phyloP scores from a whole-genome alignment of 352 stramenopile genomes.

The Thalassiosira mediterranea region DNA sequence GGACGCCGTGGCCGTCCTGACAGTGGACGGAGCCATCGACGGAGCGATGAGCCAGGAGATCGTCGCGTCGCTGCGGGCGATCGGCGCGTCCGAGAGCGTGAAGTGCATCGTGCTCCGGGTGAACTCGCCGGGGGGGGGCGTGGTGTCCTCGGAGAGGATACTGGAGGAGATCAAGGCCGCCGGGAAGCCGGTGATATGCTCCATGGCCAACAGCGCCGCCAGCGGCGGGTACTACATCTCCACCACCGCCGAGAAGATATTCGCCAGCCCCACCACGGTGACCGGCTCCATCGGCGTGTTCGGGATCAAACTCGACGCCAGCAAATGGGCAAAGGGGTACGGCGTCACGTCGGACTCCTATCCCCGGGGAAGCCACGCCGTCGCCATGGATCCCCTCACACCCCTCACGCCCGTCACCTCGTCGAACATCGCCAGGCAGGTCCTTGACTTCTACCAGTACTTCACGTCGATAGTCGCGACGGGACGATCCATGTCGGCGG shows the following conservation, averaged over 20 bases:
- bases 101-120: slow-evolving; percentile 78
- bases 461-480: slow-evolving; percentile 73
- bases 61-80: slow-evolving; percentile 57
- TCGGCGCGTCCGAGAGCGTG: slow-evolving; percentile 58
- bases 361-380: slow-evolving; percentile 51
- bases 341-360: slow-evolving; percentile 65
- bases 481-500: slow-evolving; percentile 58
- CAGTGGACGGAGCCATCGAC: slow-evolving; percentile 62
- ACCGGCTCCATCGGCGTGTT: slow-evolving; percentile 83
- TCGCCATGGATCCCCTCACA: slow-evolving; percentile 51
- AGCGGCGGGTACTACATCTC: slow-evolving; percentile 83
- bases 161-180: slow-evolving; percentile 68
- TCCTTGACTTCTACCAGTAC: slow-evolving; percentile 66
- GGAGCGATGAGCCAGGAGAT: slow-evolving; percentile 47
- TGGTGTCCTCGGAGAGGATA: slow-evolving; percentile 76
- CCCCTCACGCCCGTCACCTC: slow-evolving; percentile 66
- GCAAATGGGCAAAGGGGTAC: slow-evolving; percentile 65
- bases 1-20: slow-evolving; percentile 70
- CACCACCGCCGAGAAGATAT: slow-evolving; percentile 69
- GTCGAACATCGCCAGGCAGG: slow-evolving; percentile 50
- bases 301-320: slow-evolving; percentile 74
- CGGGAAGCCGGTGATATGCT: slow-evolving; percentile 66
- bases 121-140: slow-evolving; percentile 71
- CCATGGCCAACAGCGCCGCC: slow-evolving; percentile 75
- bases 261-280: slow-evolving; percentile 71